Evolutionary conservation across 1,139 yeast species (phyloP).

Genomic region (Pichia sp.): DNA sequence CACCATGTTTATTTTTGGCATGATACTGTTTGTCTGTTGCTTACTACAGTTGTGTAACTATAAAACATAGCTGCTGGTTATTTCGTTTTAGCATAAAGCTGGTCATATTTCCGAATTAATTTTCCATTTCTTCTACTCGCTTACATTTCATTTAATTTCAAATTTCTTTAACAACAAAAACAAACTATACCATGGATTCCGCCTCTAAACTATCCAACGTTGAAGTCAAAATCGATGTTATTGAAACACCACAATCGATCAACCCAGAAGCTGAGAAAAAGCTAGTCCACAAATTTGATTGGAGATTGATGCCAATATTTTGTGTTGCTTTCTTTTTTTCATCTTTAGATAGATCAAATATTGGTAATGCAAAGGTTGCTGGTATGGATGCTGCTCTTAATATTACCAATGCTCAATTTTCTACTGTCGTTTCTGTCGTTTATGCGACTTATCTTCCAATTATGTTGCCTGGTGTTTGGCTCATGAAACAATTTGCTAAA

Average conservation of each 20-base stretch:
- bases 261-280: constrained; percentile 6
- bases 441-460: constrained; percentile 12
- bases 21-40: too few relatives aligned
- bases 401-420: constrained; percentile 10
- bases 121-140: too few relatives aligned
- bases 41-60: too few relatives aligned
- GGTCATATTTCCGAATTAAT: too few relatives aligned
- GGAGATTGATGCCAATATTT: constrained; percentile 13
- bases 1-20: too few relatives aligned
- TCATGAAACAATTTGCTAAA: constrained; percentile 7
- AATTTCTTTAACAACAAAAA: too few relatives aligned
- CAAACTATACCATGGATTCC: background rate
- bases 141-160: too few relatives aligned
- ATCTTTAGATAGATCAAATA: constrained; percentile 16
- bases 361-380: constrained; percentile 24
- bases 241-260: background rate
- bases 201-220: background rate
- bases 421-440: constrained; percentile 8
- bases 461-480: constrained; percentile 13
- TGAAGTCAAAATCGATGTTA: background rate
- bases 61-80: too few relatives aligned
- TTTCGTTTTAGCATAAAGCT: too few relatives aligned
- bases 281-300: constrained; percentile 8
- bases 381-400: constrained; percentile 20
- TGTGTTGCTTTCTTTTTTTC: constrained; percentile 12